Evolutionary conservation across 73 alveolate species (phyloP), one percentile per base, ranked within the genome.

Genomic region (Effrenium voratum): DNA sequence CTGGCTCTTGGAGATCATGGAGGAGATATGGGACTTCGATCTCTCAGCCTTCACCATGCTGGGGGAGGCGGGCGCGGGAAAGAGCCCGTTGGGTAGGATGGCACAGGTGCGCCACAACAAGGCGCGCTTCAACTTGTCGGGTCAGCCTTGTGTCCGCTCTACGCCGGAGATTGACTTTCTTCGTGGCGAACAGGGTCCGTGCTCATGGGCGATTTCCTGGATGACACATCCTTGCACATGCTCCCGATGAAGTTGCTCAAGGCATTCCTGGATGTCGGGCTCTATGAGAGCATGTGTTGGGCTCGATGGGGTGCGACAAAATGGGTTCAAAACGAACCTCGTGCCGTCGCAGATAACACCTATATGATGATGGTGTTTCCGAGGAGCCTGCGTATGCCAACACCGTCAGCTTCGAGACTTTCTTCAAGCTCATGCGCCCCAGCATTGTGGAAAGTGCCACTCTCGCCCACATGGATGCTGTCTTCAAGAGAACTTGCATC

Each of bases 281-380:
- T 70, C 5, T 70, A 1, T 6, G 81, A n/a, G 81, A 1, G 49
- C n/a, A 70, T 34, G 49, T 72, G 50, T 28, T 19, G 26, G 47
- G 82, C 82, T 22, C 75, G 82, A 6, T 70, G n/a, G 82, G 81
- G 82, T 12, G 82, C 82, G 32, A 46, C 38, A 13, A 70, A 70
- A 30, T 70, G 82, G 82, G 82, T 34, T 3, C 82, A 70, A 13
- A 70, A 70, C 28, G n/a, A 57, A 2, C 72, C 72, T 57, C 72
- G 72, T 24, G 72, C 72, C 72, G 72, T 57, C 72, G 72, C 72
- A 24, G 72, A 57, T 47, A 66, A 2, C n/a, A 66, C 46, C 15
- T 66, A 30, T 41, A n/a, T n/a, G n/a, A n/a, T n/a, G n/a, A n/a
- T n/a, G n/a, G n/a, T n/a, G n/a, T n/a, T n/a, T n/a, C n/a, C n/a